Conservation (phyloP, 306 rosid species). For the Spatholobus suberectus region DNA sequence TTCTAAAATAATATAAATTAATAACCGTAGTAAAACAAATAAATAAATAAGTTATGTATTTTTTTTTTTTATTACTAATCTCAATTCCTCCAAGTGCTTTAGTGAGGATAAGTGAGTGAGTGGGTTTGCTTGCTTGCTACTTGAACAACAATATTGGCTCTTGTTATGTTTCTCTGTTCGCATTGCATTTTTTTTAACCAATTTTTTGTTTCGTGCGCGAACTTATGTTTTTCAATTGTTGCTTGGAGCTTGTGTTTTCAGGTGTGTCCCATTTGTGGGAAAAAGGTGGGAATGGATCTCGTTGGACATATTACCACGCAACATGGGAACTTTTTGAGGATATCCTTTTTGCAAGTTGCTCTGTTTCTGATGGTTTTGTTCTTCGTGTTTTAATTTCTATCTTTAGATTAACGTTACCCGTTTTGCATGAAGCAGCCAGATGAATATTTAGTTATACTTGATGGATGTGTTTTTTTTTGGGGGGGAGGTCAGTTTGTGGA, state of each 20-base stretch:
- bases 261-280: slow-evolving; percentile 84
- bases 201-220: neutral
- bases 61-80: neutral
- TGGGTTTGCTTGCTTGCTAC: neutral
- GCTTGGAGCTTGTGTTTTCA: slow-evolving; percentile 41
- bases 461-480: too few species aligned
- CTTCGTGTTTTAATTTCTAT: neutral
- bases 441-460: too few species aligned
- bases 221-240: slow-evolving; percentile 1
- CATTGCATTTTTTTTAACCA: neutral
- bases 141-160: neutral
- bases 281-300: slow-evolving; percentile 75
- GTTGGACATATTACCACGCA: slow-evolving; percentile 80
- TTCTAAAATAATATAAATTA: neutral
- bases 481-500: too few species aligned
- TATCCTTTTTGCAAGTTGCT: slow-evolving; percentile 66
- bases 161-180: neutral
- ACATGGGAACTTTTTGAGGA: slow-evolving; percentile 80
- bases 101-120: neutral
- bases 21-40: neutral
- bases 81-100: neutral
- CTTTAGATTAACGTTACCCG: too few species aligned
- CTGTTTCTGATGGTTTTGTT: neutral
- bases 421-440: too few species aligned
- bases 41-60: neutral